Evolutionary conservation across 495 filamentous ascomycete species (phyloP).

Genomic region (Cryomyces minteri): DNA sequence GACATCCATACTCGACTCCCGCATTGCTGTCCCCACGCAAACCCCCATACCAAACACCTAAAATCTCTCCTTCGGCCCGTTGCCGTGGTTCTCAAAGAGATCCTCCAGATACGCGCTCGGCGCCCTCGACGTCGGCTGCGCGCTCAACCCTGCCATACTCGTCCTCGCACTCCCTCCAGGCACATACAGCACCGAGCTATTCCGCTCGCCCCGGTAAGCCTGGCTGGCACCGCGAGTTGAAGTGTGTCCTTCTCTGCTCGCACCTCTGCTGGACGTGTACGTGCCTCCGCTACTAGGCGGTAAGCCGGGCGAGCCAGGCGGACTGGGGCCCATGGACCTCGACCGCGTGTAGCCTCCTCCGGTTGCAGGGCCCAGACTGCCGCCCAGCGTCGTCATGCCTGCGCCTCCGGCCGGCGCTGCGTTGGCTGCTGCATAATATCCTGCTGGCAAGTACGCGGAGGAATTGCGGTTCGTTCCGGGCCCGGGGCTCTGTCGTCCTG

Average conservation of each 20-base stretch:
- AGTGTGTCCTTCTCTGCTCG: slow-evolving; percentile 1
- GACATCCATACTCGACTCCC: too few relatives aligned
- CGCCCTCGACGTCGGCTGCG: slow-evolving; percentile 46
- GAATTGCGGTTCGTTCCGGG: slow-evolving; percentile 30
- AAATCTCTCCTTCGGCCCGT: slow-evolving; percentile 13
- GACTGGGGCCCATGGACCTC: slow-evolving; percentile 14
- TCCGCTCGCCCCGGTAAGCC: slow-evolving; percentile 2
- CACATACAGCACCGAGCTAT: slow-evolving; percentile 8
- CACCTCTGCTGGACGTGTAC: slow-evolving; percentile 21
- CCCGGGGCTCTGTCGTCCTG: slow-evolving; percentile 16
- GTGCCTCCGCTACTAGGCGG: slow-evolving; percentile 7
- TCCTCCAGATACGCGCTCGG: slow-evolving; percentile 91
- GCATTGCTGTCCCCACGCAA: too few relatives aligned
- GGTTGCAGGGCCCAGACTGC: slow-evolving; percentile 30
- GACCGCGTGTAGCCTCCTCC: slow-evolving; percentile 29
- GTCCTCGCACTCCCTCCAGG: slow-evolving; percentile 9
- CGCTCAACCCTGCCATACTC: slow-evolving; percentile 32
- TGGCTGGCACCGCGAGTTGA: neutral
- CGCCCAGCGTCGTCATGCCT: slow-evolving; percentile 29
- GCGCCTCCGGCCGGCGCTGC: slow-evolving; percentile 29
- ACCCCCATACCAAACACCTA: too few relatives aligned
- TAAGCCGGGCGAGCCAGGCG: slow-evolving; percentile 47
- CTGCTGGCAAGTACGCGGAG: slow-evolving; percentile 67
- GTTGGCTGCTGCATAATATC: slow-evolving; percentile 68
- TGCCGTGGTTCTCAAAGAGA: slow-evolving; percentile 54